Base-by-base conservation (phyloP, 2,329 filamentous ascomycete species). In the Hysterium pulicare region DNA sequence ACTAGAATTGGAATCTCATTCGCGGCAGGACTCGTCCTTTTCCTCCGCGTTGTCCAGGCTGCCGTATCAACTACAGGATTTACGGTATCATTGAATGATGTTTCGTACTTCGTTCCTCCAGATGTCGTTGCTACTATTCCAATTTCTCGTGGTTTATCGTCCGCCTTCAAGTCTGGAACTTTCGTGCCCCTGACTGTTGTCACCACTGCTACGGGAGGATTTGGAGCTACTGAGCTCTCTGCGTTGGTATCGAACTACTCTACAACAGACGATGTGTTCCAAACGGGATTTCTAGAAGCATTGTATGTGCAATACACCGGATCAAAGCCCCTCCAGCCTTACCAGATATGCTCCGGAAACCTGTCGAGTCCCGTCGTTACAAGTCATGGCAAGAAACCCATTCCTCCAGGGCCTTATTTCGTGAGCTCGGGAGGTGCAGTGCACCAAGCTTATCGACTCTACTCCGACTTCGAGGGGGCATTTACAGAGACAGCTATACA, bases 341-440 rank as follows among this genome's bases (percentile, higher is more conserved):
- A 21, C n/a, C 31, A 44, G 16, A 35, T 44, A 3, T 21, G 24
- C 24, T 13, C 16, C 5, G 34, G 20, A 16, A 40, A 39, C 16
- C 8, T 30, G 30, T 15, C 36, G 4, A 44, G 26, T 20, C 30
- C 28, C 4, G 28, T 41, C 28, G 21, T 42, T 11, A 24, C 38
- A 10, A 33, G 32, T 21, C 49, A 10, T 50, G 50, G 16, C 44
- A 39, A n/a, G 20, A 48, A 1, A 50, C 50, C 38, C 19, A 51
- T 77, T 7, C 68, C 70, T 4, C 50, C 67, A 10, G 75, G 75
- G 0, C 75, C 76, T 1, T 78, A 78, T 50, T 77, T 78, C 48
- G 47, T 77, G 28, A 72, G 69, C 8, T 55, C 62, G 1, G 64
- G 65, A 13, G 74, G 74, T 3, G 56, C 68, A 11, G 57, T 78